Conservation (phyloP, 1,284 basidiomycete genomes). For the Amylostereum areolatum region DNA sequence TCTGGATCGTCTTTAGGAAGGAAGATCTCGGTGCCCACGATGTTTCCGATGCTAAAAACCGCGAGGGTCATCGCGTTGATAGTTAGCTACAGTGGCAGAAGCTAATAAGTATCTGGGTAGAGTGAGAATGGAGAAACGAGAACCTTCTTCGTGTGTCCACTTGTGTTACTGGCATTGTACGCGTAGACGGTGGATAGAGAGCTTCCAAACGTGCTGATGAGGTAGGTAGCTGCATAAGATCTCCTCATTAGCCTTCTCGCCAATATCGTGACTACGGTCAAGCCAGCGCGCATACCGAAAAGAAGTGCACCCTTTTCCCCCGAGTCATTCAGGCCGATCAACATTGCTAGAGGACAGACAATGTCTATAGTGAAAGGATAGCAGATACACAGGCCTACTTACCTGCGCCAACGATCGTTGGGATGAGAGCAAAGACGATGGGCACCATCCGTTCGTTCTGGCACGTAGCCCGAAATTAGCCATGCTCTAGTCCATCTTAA, state of each 20-base stretch:
- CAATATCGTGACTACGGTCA: neutral
- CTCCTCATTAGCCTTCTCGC: neutral
- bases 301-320: conserved; percentile 48
- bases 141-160: conserved; percentile 63
- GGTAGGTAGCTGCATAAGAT: conserved; percentile 37
- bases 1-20: conserved; percentile 55
- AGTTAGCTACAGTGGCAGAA: conserved; percentile 27
- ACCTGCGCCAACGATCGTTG: conserved; percentile 56
- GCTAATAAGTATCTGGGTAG: too few species aligned
- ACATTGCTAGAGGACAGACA: conserved; percentile 31
- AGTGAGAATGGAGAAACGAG: neutral
- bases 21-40: conserved; percentile 58
- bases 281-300: conserved; percentile 38
- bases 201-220: conserved; percentile 58
- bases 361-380: conserved; percentile 2
- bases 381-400: conserved; percentile 3
- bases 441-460: conserved; percentile 61
- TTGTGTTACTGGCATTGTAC: conserved; percentile 62
- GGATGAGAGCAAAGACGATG: conserved; percentile 53
- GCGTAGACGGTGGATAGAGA: conserved; percentile 58
- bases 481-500: neutral
- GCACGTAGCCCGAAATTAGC: neutral
- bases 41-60: conserved; percentile 53
- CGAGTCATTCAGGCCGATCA: conserved; percentile 50
- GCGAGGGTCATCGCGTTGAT: conserved; percentile 58